Evolutionary conservation across 768 basidiomycete species (phyloP).

Genomic region (Phaffia australis): DNA sequence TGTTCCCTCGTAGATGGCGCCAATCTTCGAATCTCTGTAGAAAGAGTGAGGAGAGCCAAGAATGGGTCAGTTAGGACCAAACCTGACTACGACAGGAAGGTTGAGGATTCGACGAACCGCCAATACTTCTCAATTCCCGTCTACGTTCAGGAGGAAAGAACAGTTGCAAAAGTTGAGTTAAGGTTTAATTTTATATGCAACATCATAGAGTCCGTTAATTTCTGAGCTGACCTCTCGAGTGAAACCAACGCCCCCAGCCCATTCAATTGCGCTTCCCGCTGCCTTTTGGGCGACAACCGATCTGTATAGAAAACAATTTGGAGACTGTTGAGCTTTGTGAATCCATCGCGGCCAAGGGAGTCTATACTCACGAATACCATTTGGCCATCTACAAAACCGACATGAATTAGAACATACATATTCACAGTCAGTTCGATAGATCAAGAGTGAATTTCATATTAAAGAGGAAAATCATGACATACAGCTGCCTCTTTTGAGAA

Average conservation of each 20-base stretch:
- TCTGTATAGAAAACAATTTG: not conserved
- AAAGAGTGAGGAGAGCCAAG: not conserved
- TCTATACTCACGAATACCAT: no score
- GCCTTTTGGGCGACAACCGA: constrained; percentile 82
- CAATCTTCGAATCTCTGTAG: constrained; percentile 78
- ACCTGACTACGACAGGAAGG: not conserved
- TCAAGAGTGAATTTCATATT: not conserved
- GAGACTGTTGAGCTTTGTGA: no score
- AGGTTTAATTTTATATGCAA: no score
- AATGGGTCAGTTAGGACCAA: no score
- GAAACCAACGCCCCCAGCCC: constrained; percentile 87
- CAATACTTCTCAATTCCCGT: constrained; percentile 93
- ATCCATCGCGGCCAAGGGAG: no score
- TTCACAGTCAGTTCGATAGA: no score
- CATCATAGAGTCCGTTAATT: no score
- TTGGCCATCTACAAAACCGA: no score
- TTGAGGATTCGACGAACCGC: constrained; percentile 35
- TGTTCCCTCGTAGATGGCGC: constrained; percentile 86
- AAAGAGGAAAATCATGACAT: constrained; percentile 31
- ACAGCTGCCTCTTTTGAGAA: constrained; percentile 95
- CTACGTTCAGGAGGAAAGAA: constrained; percentile 47
- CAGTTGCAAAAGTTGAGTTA: not conserved
- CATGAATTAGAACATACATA: no score
- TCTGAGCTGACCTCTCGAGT: constrained; percentile 40
- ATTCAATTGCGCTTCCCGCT: constrained; percentile 82